phyloP scores from a whole-genome alignment of 202 grass and related monocot genomes.

The Schoenoplectus triqueter region DNA sequence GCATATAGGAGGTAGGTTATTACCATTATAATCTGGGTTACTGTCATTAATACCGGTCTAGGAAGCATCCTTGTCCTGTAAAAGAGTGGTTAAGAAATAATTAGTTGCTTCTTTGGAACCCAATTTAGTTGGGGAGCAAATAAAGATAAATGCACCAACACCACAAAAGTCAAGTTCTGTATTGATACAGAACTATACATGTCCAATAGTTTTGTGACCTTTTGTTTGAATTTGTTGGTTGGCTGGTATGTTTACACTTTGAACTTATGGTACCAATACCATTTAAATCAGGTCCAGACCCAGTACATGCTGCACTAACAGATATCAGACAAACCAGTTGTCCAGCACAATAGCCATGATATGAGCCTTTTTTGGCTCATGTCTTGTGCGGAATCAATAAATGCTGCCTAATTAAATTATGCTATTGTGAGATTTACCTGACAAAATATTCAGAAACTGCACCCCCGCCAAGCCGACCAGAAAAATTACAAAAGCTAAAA shows the following conservation, averaged over 20 bases:
- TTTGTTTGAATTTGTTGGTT: conserved; percentile 1
- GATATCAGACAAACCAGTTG: not conserved
- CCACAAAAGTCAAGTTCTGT: not conserved
- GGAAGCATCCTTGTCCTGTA: conserved; percentile 81
- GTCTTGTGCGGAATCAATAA: not conserved
- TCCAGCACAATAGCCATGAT: not conserved
- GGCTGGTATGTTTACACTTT: not conserved
- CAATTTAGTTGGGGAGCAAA: not conserved
- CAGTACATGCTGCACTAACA: not conserved
- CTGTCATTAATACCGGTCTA: conserved; percentile 59
- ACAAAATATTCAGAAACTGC: conserved; percentile 73
- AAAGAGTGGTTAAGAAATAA: conserved; percentile 27
- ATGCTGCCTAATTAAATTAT: conserved; percentile 24
- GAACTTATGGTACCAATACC: not conserved
- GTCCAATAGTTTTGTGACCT: not conserved
- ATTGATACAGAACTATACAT: not conserved
- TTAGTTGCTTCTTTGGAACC: not conserved
- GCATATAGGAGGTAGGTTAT: conserved; percentile 80
- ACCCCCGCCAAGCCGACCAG: conserved; percentile 81
- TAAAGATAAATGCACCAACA: not conserved
- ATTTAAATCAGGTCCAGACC: not conserved
- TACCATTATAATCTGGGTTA: conserved; percentile 79
- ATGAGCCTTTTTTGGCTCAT: not conserved
- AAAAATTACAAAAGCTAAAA: conserved; percentile 93
- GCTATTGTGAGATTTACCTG: conserved; percentile 53